These are phyloP conservation scores for Arthrobotrys sinensis DNA, from an alignment of 2,329 filamentous ascomycete species.

Conservation along the genomic window DNA sequence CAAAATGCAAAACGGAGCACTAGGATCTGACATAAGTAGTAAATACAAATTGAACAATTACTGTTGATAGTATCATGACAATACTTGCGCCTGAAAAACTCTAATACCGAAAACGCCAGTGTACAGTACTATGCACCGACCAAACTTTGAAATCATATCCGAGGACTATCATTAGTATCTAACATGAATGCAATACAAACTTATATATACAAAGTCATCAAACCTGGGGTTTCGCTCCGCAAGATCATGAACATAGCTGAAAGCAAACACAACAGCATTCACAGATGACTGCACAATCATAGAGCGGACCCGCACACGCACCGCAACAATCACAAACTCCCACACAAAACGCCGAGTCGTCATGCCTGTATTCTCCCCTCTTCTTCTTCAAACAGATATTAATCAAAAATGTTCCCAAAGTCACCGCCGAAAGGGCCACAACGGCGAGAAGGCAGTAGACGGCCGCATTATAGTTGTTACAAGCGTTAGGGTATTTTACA, in stretches of 20 bases:
- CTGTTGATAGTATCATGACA: background rate
- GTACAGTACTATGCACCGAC: too few relatives aligned
- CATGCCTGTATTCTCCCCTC: conserved; percentile 30
- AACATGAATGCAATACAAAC: too few relatives aligned
- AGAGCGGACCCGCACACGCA: background rate
- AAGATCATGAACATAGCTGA: conserved; percentile 17
- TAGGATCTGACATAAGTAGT: conserved; percentile 34
- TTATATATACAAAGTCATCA: background rate
- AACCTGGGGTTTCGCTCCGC: too few relatives aligned
- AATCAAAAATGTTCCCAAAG: conserved; percentile 34
- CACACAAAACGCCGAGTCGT: conserved; percentile 16
- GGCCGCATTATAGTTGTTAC: conserved; percentile 29
- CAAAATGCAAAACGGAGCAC: conserved; percentile 45
- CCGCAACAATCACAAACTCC: conserved; percentile 37
- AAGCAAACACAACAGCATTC: conserved; percentile 24
- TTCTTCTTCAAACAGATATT: conserved; percentile 51
- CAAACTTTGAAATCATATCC: too few relatives aligned
- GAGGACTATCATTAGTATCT: too few relatives aligned
- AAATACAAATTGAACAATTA: conserved; percentile 23
- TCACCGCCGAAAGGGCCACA: conserved; percentile 15
- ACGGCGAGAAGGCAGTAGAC: conserved; percentile 29
- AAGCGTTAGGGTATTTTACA: conserved; percentile 36
- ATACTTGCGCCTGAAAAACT: background rate
- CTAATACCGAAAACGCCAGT: background rate
- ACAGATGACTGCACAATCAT: conserved; percentile 23